Percentiles rank a stretch among this genome's conserved stretches.
These are phyloP conservation scores for Trichoderma sp. DNA, from an alignment of 2,329 filamentous ascomycete genomes.

Conservation along the genomic window DNA sequence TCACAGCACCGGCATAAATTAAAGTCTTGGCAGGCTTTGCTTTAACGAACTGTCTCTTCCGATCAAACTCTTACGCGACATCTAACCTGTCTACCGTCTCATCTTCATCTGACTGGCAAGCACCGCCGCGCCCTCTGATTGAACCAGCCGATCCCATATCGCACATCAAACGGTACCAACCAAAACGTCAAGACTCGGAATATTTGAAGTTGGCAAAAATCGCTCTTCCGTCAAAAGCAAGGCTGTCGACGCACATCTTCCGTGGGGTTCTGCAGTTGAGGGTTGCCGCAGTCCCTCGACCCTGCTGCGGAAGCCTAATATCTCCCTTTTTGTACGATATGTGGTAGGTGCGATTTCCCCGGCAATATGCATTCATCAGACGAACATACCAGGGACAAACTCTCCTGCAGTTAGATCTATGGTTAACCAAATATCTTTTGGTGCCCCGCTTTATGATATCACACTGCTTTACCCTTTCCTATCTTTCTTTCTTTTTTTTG, in stretches of 20 bases:
- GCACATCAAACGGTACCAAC: background rate
- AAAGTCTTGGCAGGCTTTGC: background rate
- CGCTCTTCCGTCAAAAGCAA: background rate
- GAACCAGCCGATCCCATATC: background rate
- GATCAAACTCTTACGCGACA: background rate
- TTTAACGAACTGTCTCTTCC: background rate
- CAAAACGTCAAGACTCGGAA: background rate
- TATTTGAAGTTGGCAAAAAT: background rate
- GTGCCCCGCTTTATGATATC: background rate
- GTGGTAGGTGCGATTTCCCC: conserved; percentile 12
- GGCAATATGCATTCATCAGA: background rate
- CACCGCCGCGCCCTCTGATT: background rate
- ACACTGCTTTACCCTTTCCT: background rate
- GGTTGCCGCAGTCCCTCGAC: background rate
- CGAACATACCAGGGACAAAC: background rate
- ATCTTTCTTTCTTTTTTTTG: background rate
- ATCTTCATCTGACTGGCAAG: background rate
- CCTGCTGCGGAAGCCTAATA: background rate
- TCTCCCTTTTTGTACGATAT: conserved; percentile 14
- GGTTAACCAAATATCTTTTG: background rate
- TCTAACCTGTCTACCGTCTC: background rate
- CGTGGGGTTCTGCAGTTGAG: background rate
- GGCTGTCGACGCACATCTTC: background rate
- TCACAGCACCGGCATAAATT: background rate
- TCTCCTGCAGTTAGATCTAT: background rate